These are phyloP conservation scores for Rhodotorula sp. DNA, from an alignment of 1,284 basidiomycete species.

Conservation along the genomic window DNA sequence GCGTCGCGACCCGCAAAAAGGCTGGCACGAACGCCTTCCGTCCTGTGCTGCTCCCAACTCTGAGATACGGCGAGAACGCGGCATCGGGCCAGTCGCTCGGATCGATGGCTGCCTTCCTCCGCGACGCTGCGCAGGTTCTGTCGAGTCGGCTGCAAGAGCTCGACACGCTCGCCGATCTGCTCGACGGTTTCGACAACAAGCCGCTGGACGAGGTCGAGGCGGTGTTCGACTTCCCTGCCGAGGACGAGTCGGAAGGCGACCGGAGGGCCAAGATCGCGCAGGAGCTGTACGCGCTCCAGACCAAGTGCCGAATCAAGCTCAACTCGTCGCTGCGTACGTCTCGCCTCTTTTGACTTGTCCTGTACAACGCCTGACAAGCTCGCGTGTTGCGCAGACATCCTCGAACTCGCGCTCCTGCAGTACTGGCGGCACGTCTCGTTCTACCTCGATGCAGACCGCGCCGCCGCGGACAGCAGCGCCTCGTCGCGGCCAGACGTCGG, in stretches of 20 bases:
- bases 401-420: conserved; percentile 64
- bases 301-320: conserved; percentile 27
- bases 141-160: conserved; percentile 66
- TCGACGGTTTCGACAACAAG: conserved; percentile 63
- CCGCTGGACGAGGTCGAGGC: conserved; percentile 52
- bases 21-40: conserved; percentile 45
- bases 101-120: conserved; percentile 69
- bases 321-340: conserved; percentile 30
- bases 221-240: conserved; percentile 42
- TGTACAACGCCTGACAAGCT: background rate
- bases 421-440: conserved; percentile 78
- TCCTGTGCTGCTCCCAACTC: conserved; percentile 39
- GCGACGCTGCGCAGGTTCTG: conserved; percentile 64
- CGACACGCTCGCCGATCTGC: conserved; percentile 66
- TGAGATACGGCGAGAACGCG: conserved; percentile 33
- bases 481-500: conserved; percentile 30
- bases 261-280: conserved; percentile 25
- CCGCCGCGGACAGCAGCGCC: background rate
- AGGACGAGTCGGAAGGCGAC: conserved; percentile 19
- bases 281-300: conserved; percentile 26
- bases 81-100: conserved; percentile 68
- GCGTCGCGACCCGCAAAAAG: conserved; percentile 36
- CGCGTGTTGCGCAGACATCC: conserved; percentile 15
- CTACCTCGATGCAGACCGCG: conserved; percentile 50
- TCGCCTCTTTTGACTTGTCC: background rate